Base-by-base conservation (phyloP, 257 asterid genomes). In the Galeopsis tetrahit region DNA sequence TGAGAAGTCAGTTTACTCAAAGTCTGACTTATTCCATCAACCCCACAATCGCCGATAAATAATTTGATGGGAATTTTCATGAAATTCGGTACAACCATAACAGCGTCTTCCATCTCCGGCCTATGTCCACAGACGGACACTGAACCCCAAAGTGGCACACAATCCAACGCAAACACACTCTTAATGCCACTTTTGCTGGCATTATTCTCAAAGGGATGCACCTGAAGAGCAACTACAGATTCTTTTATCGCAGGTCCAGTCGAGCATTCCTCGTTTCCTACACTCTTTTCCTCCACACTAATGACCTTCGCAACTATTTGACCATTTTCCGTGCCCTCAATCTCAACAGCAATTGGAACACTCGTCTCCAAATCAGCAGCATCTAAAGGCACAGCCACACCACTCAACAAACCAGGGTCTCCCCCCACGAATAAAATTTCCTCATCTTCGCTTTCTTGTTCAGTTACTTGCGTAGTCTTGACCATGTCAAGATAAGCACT, bases 61-160 rank as follows among this genome's bases (percentile, higher is more conserved):
- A 93, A 81, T 77, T 84, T 69, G 32, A 93, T 84, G 2, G 98
- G 97, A 70, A 93, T 89, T 76, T 78, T 91, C 85, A 83, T 71
- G 81, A 93, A 90, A 82, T 84, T 79, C 1, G 97, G 97, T 7
- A 52, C 89, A 10, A 71, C 86, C 81, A 49, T 70, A 21, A 86
- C 64, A 6, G 97, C 82, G 75, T 93, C 98, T 80, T 93, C 98
- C 97, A 93, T 93, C 79, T 90, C 98, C 1, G 90, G 92, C 81
- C 97, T 87, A 76, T 79, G 85, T 42, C 98, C 98, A 42, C 88
- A 75, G 40, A 89, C 39, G n/a, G 98, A 89, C 3, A 83, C 83
- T 1, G 86, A 85, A 62, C 98, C 98, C 97, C 97, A 93, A 31
- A 93, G 90, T 0, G 98, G 98, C 67, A 93, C 79, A 36, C 89